Percentiles rank a stretch among this genome's conserved stretches.
Conservation (phyloP, 495 filamentous ascomycete genomes). For the Parathielavia hyrcaniae region DNA sequence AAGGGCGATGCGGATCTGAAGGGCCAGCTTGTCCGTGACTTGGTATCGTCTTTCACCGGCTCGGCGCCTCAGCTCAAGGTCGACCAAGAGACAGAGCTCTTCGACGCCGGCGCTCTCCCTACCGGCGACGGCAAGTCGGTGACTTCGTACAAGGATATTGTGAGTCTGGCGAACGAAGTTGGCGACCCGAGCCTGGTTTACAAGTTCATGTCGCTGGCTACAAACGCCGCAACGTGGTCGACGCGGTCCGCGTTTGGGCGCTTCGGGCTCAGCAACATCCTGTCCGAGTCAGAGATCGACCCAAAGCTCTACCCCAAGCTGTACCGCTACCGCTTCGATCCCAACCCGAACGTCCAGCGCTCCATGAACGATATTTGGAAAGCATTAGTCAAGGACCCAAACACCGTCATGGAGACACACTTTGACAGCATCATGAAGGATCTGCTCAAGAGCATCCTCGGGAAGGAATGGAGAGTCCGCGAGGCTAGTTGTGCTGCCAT, state of each 20-base stretch:
- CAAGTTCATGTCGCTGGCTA: slow-evolving; percentile 92
- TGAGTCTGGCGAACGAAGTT: slow-evolving; percentile 86
- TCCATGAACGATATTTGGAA: slow-evolving; percentile 99
- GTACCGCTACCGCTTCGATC: slow-evolving; percentile 90
- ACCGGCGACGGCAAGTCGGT: slow-evolving; percentile 85
- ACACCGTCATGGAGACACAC: slow-evolving; percentile 61
- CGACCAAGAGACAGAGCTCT: slow-evolving; percentile 81
- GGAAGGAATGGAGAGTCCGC: slow-evolving; percentile 85
- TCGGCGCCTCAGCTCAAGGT: slow-evolving; percentile 68
- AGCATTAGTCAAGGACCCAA: slow-evolving; percentile 77
- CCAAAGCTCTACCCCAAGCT: slow-evolving; percentile 93
- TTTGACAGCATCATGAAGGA: slow-evolving; percentile 84
- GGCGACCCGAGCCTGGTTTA: slow-evolving; percentile 93
- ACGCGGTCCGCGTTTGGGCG: slow-evolving; percentile 90
- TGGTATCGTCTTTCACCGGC: slow-evolving; percentile 82
- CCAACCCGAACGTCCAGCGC: slow-evolving; percentile 80
- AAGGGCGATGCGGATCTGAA: slow-evolving; percentile 75
- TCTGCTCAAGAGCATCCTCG: slow-evolving; percentile 74
- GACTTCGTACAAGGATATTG: slow-evolving; percentile 92
- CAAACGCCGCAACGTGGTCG: slow-evolving; percentile 92
- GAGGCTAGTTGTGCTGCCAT: slow-evolving; percentile 90
- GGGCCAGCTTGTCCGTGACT: slow-evolving; percentile 74
- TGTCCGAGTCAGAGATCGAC: slow-evolving; percentile 82
- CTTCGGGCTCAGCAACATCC: slow-evolving; percentile 84
- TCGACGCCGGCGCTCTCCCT: slow-evolving; percentile 86